These are phyloP conservation scores for Pestalotiopsis sp. DNA, from an alignment of 2,329 filamentous ascomycete species.

Conservation along the genomic window DNA sequence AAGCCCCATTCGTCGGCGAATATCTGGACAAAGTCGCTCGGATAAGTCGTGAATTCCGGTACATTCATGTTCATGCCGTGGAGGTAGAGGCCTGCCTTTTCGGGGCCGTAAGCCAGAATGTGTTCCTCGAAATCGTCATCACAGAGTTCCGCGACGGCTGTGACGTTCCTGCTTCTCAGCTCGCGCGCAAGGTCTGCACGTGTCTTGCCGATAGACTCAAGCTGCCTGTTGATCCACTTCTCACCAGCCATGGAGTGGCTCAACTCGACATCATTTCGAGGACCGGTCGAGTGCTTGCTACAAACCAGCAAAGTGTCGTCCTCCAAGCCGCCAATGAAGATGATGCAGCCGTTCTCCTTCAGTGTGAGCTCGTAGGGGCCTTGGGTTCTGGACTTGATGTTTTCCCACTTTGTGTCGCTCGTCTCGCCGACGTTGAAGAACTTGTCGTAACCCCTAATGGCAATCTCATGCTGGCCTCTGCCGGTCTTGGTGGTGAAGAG, in stretches of 20 bases:
- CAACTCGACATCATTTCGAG: conserved; percentile 67
- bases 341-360: conserved; percentile 99
- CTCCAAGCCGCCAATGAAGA: conserved; percentile 90
- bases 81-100: conserved; percentile 87
- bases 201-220: conserved; percentile 76
- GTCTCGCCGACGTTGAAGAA: conserved; percentile 96
- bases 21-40: conserved; percentile 78
- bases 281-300: conserved; percentile 96
- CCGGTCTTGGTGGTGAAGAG: conserved; percentile 82
- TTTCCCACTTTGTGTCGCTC: conserved; percentile 77
- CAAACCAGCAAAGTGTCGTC: conserved; percentile 92
- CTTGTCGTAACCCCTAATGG: conserved; percentile 92
- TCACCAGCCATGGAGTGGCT: conserved; percentile 89
- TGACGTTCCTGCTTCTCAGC: conserved; percentile 81
- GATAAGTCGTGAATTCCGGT: conserved; percentile 88
- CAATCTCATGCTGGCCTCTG: conserved; percentile 73
- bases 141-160: conserved; percentile 92
- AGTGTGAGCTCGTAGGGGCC: conserved; percentile 94
- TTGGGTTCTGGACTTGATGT: conserved; percentile 73
- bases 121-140: conserved; percentile 98
- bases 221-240: conserved; percentile 77
- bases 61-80: conserved; percentile 96
- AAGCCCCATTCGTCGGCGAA: conserved; percentile 96
- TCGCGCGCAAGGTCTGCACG: conserved; percentile 76
- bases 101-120: conserved; percentile 83